Conservation (phyloP, 148 eudicot species). For the Amaranthus cruentus region DNA sequence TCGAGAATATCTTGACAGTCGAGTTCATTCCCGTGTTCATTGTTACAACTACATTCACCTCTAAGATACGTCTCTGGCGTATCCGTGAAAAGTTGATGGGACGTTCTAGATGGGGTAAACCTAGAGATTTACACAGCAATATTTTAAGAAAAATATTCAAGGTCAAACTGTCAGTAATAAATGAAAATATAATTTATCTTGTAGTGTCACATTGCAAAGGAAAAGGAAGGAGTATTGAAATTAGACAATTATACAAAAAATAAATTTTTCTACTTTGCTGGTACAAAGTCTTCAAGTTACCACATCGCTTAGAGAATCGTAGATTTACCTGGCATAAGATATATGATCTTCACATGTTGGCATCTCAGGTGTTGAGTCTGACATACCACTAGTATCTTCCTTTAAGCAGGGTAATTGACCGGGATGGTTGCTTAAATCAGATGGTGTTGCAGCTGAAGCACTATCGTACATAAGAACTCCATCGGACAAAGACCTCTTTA, state of each 20-base stretch:
- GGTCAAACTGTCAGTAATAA: too few relatives aligned
- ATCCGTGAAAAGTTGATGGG: slow-evolving; percentile 51
- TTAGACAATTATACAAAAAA: background rate
- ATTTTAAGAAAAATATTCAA: too few relatives aligned
- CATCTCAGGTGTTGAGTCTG: slow-evolving; percentile 34
- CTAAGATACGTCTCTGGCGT: slow-evolving; percentile 35
- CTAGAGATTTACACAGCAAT: slow-evolving; percentile 29
- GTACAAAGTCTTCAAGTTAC: too few relatives aligned
- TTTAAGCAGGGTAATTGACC: slow-evolving; percentile 34
- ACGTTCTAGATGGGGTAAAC: slow-evolving; percentile 63
- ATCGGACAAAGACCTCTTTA: slow-evolving; percentile 87
- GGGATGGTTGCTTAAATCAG: slow-evolving; percentile 34
- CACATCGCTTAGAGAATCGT: background rate
- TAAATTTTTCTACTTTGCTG: background rate
- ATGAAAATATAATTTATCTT: too few relatives aligned
- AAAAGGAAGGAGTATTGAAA: too few relatives aligned
- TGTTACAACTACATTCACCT: slow-evolving; percentile 44
- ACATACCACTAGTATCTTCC: slow-evolving; percentile 34
- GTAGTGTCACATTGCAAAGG: too few relatives aligned
- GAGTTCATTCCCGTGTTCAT: slow-evolving; percentile 51
- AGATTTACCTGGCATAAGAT: slow-evolving; percentile 61
- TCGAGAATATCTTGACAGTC: slow-evolving; percentile 80
- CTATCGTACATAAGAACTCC: slow-evolving; percentile 68
- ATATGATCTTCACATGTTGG: slow-evolving; percentile 32
- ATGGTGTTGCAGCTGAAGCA: slow-evolving; percentile 44